A percentile compares a stretch with the other conserved stretches of the same genome.
Conservation (phyloP, 1,284 basidiomycete species). For the Acaromyces ingoldii region DNA sequence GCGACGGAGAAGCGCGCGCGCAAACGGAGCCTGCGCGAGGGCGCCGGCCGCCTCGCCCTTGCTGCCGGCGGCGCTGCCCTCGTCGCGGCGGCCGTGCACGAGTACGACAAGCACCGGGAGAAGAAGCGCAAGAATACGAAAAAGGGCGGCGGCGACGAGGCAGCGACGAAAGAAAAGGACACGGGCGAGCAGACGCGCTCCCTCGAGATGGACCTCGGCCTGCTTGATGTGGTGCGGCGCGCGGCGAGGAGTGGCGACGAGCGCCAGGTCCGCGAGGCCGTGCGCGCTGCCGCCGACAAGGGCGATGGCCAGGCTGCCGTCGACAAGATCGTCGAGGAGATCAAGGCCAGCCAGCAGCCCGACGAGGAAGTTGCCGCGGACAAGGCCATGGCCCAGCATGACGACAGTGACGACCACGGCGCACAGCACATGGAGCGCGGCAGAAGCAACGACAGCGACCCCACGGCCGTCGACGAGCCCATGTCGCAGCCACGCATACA, state of each 20-base stretch:
- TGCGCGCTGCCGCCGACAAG: slow-evolving; percentile 20
- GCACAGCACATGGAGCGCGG: background rate
- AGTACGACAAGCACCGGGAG: slow-evolving; percentile 33
- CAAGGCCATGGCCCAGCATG: slow-evolving; percentile 8
- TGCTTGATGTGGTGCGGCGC: background rate
- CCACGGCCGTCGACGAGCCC: background rate
- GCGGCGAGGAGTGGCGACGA: slow-evolving; percentile 27
- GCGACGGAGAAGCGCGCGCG: slow-evolving; percentile 21
- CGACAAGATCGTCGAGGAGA: slow-evolving; percentile 20
- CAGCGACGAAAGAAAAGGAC: slow-evolving; percentile 12
- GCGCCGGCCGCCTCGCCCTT: slow-evolving; percentile 8
- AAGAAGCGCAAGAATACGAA: slow-evolving; percentile 27
- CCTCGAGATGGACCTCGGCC: too few relatives aligned
- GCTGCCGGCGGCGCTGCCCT: slow-evolving; percentile 25
- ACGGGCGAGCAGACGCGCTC: too few relatives aligned
- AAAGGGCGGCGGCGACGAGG: slow-evolving; percentile 27
- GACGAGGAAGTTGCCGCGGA: slow-evolving; percentile 1
- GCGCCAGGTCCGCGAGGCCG: slow-evolving; percentile 12
- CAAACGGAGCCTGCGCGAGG: background rate
- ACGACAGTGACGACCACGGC: background rate
- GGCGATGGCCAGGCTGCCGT: slow-evolving; percentile 33
- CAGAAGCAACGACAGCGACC: slow-evolving; percentile 3
- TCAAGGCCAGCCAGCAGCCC: slow-evolving; percentile 6
- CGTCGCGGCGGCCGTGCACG: slow-evolving; percentile 21
- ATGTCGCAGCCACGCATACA: too few relatives aligned